Conservation (phyloP, 495 filamentous ascomycete genomes). For the Xylaria intraflava region DNA sequence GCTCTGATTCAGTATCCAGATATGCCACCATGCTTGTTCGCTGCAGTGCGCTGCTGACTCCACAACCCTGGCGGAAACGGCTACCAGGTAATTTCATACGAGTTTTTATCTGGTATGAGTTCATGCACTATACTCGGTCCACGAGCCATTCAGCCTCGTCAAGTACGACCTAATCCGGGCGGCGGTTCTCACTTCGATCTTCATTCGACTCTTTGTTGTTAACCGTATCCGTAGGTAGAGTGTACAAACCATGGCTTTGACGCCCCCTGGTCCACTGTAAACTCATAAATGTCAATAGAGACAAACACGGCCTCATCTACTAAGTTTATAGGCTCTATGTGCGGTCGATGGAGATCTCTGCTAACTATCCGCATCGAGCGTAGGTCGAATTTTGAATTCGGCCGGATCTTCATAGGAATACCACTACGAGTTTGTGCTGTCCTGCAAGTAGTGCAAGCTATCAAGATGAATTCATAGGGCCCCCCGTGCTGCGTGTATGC, state of each 20-base stretch:
- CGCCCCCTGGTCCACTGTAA: not conserved
- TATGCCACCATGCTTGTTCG: too few species aligned
- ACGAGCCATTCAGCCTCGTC: conserved; percentile 7
- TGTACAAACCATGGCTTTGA: not conserved
- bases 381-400: not conserved
- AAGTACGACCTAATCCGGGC: not conserved
- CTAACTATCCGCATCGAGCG: conserved; percentile 1
- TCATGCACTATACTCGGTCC: not conserved
- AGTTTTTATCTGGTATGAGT: not conserved
- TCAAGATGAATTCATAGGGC: not conserved
- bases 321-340: not conserved
- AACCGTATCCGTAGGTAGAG: not conserved
- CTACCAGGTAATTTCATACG: too few species aligned
- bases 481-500: not conserved
- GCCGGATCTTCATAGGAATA: not conserved
- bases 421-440: not conserved
- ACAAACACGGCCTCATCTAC: conserved; percentile 3
- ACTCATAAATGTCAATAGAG: conserved; percentile 8
- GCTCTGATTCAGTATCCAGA: too few species aligned
- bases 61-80: too few species aligned
- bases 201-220: not conserved
- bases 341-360: not conserved
- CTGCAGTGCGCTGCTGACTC: too few species aligned
- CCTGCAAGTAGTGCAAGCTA: conserved; percentile 1
- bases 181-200: not conserved